Base-by-base conservation (phyloP, 2,329 filamentous ascomycete genomes). In the Scortechinia acanthostroma region DNA sequence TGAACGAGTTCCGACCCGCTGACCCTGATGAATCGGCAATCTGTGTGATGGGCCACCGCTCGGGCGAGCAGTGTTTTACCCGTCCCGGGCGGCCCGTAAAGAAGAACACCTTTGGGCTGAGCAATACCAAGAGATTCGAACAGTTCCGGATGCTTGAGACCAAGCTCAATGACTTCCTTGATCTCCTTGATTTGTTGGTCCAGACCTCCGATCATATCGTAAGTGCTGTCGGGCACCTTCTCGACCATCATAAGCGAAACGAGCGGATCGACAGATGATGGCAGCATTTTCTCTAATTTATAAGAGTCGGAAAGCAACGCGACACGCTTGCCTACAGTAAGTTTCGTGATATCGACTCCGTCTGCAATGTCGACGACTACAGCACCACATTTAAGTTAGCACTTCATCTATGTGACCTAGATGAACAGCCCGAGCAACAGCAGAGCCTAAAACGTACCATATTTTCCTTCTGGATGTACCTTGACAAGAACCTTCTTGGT, bases 241-340 rank as follows among this genome's bases (percentile, higher is more conserved):
- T 98, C 93, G 44, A 98, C 93, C 93, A 98, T 98, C 93, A 98
- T 98, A 63, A 98, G 87, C 25, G 93, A 98, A 47, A 98, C 93
- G 47, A 98, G 86, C 28, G 93, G 93, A 61, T 98, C 93, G 61
- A 98, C 93, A 17, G 93, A 98, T 46, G 93, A 97, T 17, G 93
- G 93, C 6, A 98, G 82, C 71, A 97, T 94, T 74, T 96, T 96
- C 63, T 97, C 93, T 57, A 98, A 84, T 70, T 96, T 96, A 77
- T 98, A 98, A 53, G 88, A 91, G 65, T 98, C 93, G 57, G 91
- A 96, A 47, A 98, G 80, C 40, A 98, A 79, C 45, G 93, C 95
- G 51, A 98, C 93, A 55, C 93, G 90, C 74, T 98, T 98, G 67
- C 93, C 93, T 51, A 94, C 84, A 47, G 91, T 96, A 65, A 98